These are phyloP conservation scores for Aspergillus jensenii DNA, from an alignment of 2,329 filamentous ascomycete genomes.

Conservation along the genomic window DNA sequence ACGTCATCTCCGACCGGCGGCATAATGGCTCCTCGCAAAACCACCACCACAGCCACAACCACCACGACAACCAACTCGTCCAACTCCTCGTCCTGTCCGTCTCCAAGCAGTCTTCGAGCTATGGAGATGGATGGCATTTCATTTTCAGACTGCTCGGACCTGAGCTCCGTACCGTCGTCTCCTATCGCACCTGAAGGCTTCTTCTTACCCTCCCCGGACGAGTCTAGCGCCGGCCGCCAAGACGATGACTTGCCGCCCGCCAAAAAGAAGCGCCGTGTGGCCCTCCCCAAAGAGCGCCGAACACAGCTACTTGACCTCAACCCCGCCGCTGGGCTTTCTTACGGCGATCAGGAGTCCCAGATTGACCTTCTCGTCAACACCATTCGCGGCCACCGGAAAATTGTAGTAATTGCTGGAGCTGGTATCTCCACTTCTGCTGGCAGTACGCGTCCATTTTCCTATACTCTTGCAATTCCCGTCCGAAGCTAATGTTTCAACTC, in stretches of 20 bases:
- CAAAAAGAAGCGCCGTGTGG: slow-evolving; percentile 71
- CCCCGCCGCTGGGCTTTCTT: slow-evolving; percentile 28
- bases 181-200: slow-evolving; percentile 38
- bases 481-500: slow-evolving; percentile 12
- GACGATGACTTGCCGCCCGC: slow-evolving; percentile 67
- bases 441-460: slow-evolving; percentile 56
- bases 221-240: slow-evolving; percentile 44
- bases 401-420: slow-evolving; percentile 93
- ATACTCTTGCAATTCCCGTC: slow-evolving; percentile 6
- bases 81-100: slow-evolving; percentile 12
- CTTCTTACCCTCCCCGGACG: slow-evolving; percentile 44
- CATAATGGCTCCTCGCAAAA: slow-evolving; percentile 13
- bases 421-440: slow-evolving; percentile 96
- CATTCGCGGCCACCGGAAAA: slow-evolving; percentile 87
- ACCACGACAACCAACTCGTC: slow-evolving; percentile 8
- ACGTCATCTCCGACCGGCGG: slow-evolving; percentile 14
- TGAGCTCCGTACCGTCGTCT: slow-evolving; percentile 44
- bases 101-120: slow-evolving; percentile 11
- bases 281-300: slow-evolving; percentile 66
- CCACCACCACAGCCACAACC: slow-evolving; percentile 6
- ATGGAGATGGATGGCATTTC: slow-evolving; percentile 31
- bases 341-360: slow-evolving; percentile 56
- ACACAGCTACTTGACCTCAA: slow-evolving; percentile 78
- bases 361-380: slow-evolving; percentile 71
- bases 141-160: slow-evolving; percentile 40